Evolutionary conservation across 768 basidiomycete species (phyloP), one percentile per base, ranked within the genome.

Genomic region (Psilocybe tampanensis): DNA sequence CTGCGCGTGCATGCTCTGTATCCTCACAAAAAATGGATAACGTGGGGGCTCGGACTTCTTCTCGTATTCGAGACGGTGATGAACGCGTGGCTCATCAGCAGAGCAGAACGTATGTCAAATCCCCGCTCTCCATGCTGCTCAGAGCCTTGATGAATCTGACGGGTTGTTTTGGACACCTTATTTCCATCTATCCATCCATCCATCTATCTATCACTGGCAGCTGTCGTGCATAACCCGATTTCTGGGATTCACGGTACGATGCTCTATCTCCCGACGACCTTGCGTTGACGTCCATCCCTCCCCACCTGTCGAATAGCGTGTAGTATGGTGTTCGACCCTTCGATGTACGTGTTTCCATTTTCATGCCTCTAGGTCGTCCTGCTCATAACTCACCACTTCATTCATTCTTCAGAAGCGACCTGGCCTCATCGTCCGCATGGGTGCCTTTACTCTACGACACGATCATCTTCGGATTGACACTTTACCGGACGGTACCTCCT

Each of bases 1-100:
- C 59, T 85, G 2, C 81, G 85, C 22, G 71, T 81, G 53, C 63
- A 68, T n/a, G 77, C 76, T 8, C 57, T 81, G 33, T 80, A 78
- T 54, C 67, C 70, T 13, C 58, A 64, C 22, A 70, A 73, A 15
- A 66, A 64, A 52, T 68, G 67, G 65, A 66, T 76, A 26, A 59
- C 70, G 53, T 59, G 63, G 56, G 24, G 61, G n/a, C 60, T 74
- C 52, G 64, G 69, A 52, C 8, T 64, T 45, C 47, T 86, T 8
- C 75, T 84, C 39, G 8, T 77, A 11, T 52, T 76, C 26, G 79
- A 82, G 68, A 71, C 80, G n/a, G 68, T 62, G 3, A 65, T 82
- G 60, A 85, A 83, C 56, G 73, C 75, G 0, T 87, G 80, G 80
- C 69, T 88, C n/a, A 71, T 89, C 18, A 74, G 75, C 23, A 60